Percentiles rank a stretch among this genome's conserved stretches.
Conservation (phyloP, 192 early-diverging fungal species). For the Gamsiella multidivaricata region DNA sequence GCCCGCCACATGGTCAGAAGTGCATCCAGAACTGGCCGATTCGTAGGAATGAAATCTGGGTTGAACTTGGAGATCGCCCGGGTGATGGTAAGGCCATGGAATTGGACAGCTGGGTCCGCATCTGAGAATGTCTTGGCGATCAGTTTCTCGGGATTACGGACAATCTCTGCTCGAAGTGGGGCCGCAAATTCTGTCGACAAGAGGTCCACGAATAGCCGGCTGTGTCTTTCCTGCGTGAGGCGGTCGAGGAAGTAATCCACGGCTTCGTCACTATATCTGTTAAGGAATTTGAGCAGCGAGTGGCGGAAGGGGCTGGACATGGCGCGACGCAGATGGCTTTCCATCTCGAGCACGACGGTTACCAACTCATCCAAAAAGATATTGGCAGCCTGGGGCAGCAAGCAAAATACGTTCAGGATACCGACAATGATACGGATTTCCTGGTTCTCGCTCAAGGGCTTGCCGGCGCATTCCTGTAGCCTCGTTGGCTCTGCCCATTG, state of each 20-base stretch:
- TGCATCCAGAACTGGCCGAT: slow-evolving; percentile 61
- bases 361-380: slow-evolving; percentile 94
- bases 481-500: slow-evolving; percentile 92
- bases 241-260: slow-evolving; percentile 86
- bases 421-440: slow-evolving; percentile 95
- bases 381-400: slow-evolving; percentile 90
- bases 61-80: slow-evolving; percentile 64
- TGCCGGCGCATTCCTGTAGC: slow-evolving; percentile 81
- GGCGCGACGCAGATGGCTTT: slow-evolving; percentile 80
- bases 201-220: slow-evolving; percentile 73
- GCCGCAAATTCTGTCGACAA: slow-evolving; percentile 64
- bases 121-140: slow-evolving; percentile 60
- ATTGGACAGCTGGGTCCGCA: slow-evolving; percentile 52
- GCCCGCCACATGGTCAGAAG: slow-evolving; percentile 62
- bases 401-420: slow-evolving; percentile 92
- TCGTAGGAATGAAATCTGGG: slow-evolving; percentile 62
- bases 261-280: slow-evolving; percentile 87
- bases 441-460: slow-evolving; percentile 89
- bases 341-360: slow-evolving; percentile 87
- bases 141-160: slow-evolving; percentile 65
- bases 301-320: slow-evolving; percentile 93
- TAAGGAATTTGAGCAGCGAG: slow-evolving; percentile 91
- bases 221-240: slow-evolving; percentile 67
- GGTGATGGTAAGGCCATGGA: slow-evolving; percentile 71
- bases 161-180: slow-evolving; percentile 73